Evolutionary conservation across 2,329 filamentous ascomycete genomes (phyloP), one percentile per base, ranked within the genome.

Genomic region (Pseudopithomyces chartarum): DNA sequence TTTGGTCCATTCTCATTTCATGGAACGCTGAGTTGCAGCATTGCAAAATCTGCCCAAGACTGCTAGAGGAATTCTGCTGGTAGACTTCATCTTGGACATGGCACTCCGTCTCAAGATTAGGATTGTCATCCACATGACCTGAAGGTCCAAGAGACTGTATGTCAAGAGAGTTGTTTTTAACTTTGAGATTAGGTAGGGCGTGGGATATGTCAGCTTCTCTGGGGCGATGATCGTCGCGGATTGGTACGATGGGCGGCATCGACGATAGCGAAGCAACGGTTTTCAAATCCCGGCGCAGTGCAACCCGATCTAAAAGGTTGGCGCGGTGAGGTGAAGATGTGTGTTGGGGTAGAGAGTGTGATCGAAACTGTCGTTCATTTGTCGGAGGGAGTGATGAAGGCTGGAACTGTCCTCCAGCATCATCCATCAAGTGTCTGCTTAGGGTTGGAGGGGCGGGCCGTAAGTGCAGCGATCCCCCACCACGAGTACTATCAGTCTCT

Each of bases 11-110:
- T 33, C 36, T 54, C 48, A 42, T 54, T 39, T 57, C 56, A 8
- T 63, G 49, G 33, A 68, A 62, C 1, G 56, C 59, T 17, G 66
- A 52, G 26, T 71, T 64, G 54, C 69, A 73, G 33, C 68, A 55
- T 54, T 65, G 64, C 51, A 74, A 54, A 13, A 70, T 56, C 45
- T 48, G 63, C 20, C 57, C 62, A 11, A 71, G 57, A 29, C 68
- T 67, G 32, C 68, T 67, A 19, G 68, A 70, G 6, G 69, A 70
- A 5, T 47, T 56, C 20, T 59, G 55, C 39, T 58, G 52, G 7
- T 60, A 56, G 11, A 12, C 26, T 17, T 56, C 46, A 17, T 55
- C 44, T 15, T 32, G 20, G 26, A 20, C 26, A 13, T 19, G 32
- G 6, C 55, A 23, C 17, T 38, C 52, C 26, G 47, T 15, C 17